Percentiles rank a stretch among this genome's conserved stretches.
These are phyloP conservation scores for Lachancea cidri DNA, from an alignment of 805 yeast species.

Conservation along the genomic window DNA sequence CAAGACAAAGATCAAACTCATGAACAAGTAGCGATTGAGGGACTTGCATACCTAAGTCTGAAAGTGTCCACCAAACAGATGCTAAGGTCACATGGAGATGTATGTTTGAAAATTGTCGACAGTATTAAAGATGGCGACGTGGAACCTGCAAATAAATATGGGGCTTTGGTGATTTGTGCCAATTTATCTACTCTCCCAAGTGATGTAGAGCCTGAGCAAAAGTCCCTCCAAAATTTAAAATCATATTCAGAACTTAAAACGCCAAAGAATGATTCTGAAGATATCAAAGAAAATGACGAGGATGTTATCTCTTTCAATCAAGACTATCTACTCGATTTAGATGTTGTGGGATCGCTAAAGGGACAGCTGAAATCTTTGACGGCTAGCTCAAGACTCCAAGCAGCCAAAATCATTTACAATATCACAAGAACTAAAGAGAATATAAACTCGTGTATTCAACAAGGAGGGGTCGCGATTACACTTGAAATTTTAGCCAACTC, in stretches of 20 bases:
- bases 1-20: constrained; percentile 6
- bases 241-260: constrained; percentile 30
- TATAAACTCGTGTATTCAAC: constrained; percentile 35
- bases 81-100: constrained; percentile 36
- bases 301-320: constrained; percentile 18
- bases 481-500: constrained; percentile 33
- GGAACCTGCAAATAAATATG: constrained; percentile 25
- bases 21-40: constrained; percentile 36
- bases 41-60: constrained; percentile 45
- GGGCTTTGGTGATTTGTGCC: constrained; percentile 31
- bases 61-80: constrained; percentile 34
- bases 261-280: constrained; percentile 13
- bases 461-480: constrained; percentile 42
- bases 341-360: constrained; percentile 20
- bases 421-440: constrained; percentile 19
- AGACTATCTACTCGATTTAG: constrained; percentile 17
- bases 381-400: constrained; percentile 29
- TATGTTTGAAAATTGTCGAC: constrained; percentile 30
- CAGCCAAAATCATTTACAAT: constrained; percentile 31
- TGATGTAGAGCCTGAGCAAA: constrained; percentile 11
- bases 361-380: constrained; percentile 12
- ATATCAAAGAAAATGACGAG: constrained; percentile 15
- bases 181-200: constrained; percentile 28
- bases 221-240: constrained; percentile 26
- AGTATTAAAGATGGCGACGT: constrained; percentile 16